These are phyloP conservation scores for Herpetospermum pedunculosum DNA, from an alignment of 306 rosid genomes.

Conservation along the genomic window DNA sequence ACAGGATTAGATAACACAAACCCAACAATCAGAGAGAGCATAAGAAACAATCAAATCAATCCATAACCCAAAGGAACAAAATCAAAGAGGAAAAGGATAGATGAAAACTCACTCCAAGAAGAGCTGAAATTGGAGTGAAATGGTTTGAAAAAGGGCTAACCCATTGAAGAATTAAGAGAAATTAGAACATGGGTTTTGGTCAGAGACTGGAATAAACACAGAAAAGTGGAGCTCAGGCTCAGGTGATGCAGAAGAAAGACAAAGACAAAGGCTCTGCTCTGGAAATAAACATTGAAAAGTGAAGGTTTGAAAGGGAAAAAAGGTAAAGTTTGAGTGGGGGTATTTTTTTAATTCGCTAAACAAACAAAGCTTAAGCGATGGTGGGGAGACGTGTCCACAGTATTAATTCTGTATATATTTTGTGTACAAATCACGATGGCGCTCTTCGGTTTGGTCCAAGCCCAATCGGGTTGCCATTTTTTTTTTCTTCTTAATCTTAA, in stretches of 20 bases:
- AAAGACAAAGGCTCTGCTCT: background rate
- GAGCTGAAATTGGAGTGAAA: background rate
- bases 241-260: background rate
- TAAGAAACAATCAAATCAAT: background rate
- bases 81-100: background rate
- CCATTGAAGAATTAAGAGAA: background rate
- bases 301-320: constrained; percentile 6
- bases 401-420: background rate
- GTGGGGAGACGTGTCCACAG: constrained; percentile 9
- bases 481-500: background rate
- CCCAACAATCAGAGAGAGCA: background rate
- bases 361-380: background rate
- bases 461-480: background rate
- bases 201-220: background rate
- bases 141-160: background rate
- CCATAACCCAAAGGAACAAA: background rate
- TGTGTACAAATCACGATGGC: background rate
- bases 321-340: constrained; percentile 4
- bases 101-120: background rate
- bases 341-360: constrained; percentile 7
- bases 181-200: background rate
- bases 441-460: background rate
- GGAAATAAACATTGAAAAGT: background rate
- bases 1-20: background rate
- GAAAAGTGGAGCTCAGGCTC: background rate